These are phyloP conservation scores for Juglanconis juglandina DNA, from an alignment of 2,329 filamentous ascomycete genomes.

Conservation along the genomic window DNA sequence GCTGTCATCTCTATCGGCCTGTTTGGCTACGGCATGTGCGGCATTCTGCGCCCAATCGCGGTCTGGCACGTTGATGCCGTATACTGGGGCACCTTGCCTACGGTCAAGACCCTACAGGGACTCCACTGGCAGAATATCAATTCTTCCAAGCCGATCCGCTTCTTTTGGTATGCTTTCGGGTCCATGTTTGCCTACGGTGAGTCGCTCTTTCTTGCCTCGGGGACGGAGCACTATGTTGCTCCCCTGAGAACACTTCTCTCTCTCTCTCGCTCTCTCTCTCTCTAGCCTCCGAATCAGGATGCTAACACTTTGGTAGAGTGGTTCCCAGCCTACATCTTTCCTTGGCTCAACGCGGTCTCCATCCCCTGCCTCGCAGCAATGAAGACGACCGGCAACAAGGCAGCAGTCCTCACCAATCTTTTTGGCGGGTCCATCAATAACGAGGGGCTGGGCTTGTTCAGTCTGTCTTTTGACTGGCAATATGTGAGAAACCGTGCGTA, in stretches of 20 bases:
- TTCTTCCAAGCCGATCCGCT: slow-evolving; percentile 47
- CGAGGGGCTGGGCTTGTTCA: slow-evolving; percentile 49
- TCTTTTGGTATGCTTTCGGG: slow-evolving; percentile 49
- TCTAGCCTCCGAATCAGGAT: too few species aligned
- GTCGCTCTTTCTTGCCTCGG: neutral
- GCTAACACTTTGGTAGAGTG: slow-evolving; percentile 33
- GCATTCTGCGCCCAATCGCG: slow-evolving; percentile 49
- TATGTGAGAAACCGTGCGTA: slow-evolving; percentile 38
- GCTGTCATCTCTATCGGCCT: slow-evolving; percentile 51
- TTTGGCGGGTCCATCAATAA: slow-evolving; percentile 52
- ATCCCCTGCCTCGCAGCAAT: slow-evolving; percentile 52
- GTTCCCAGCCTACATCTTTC: slow-evolving; percentile 53
- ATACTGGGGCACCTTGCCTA: slow-evolving; percentile 52
- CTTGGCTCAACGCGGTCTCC: slow-evolving; percentile 53
- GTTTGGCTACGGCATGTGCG: slow-evolving; percentile 53
- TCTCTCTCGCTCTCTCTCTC: too few species aligned
- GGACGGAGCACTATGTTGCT: too few species aligned
- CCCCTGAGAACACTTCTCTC: too few species aligned
- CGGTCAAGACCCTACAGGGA: slow-evolving; percentile 51
- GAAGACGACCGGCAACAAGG: slow-evolving; percentile 45
- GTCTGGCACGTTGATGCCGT: slow-evolving; percentile 56
- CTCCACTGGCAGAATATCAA: slow-evolving; percentile 51
- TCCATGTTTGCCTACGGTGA: slow-evolving; percentile 42
- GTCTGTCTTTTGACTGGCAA: slow-evolving; percentile 53
- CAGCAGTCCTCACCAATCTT: slow-evolving; percentile 40